Base-by-base conservation (phyloP, 345 rosid species). In the Clausena lansium region DNA sequence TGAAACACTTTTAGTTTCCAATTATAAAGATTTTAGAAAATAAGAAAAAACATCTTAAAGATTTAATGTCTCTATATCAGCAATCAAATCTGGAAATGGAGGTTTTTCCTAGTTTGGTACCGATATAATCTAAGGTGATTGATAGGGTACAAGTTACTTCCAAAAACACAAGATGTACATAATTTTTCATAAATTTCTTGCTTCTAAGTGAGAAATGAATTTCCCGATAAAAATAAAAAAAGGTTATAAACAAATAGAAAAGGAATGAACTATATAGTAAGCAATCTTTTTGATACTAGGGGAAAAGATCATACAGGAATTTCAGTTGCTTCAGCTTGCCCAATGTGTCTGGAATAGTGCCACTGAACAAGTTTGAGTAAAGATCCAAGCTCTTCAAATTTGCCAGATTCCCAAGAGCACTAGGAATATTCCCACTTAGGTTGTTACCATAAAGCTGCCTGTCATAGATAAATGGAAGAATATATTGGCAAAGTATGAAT, bases 331-430 rank as follows among this genome's bases (percentile, higher is more conserved):
- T 75, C 81, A 85, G 75, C 70, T 76, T 81, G 38, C 83, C 83
- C 84, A 85, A 70, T 36, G 86, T 22, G 36, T 76, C 84, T 35
- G 88, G 88, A 78, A 85, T 78, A 71, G 78, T 81, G 55, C 88
- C 84, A 8, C 64, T 73, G 76, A 85, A 81, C 52, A 60, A 76
- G 69, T 85, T 85, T 66, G 81, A 41, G 81, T 85, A 85, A 60
- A 85, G 88, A 76, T 85, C 88, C 88, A 85, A 83, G 84, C 88
- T 85, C 77, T 78, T 79, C 81, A 85, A 76, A 74, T 83, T 81
- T 11, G 88, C 80, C 71, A 85, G 74, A 52, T 78, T 83, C 72
- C 86, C 88, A 73, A 85, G 77, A 33, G 75, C 81, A 83, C 77
- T 54, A 15, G 86, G 88, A 76, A 85, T 81, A 25, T 76, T 70